Evolutionary conservation across 2,329 filamentous ascomycete genomes (phyloP), one percentile per base, ranked within the genome.

Genomic region (Colletotrichum simmondsii): DNA sequence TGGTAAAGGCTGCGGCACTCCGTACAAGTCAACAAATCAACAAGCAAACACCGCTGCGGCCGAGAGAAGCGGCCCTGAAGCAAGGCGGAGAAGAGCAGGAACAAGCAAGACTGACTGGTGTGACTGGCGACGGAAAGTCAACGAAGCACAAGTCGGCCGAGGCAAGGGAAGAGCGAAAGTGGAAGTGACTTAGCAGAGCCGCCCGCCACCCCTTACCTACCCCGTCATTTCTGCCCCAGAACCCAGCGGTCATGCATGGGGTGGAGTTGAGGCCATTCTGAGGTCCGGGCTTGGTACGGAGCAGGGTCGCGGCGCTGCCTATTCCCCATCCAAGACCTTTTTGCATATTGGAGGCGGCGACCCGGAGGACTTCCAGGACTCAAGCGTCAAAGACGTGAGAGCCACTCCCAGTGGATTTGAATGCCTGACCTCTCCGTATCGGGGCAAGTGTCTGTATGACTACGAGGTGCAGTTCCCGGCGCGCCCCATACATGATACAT

Each of bases 221-320:
- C 54, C 26, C 54, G 54, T 30, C 54, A 32, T 58, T 32, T 26
- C 52, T 16, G 8, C 54, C 54, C 57, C 32, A 59, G 52, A 37
- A 57, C 37, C 26, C 65, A 42, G 46, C 26, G 22, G 65, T 30
- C 26, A 58, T 24, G 54, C 42, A 32, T 63, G 30, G 30, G 26
- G 42, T 30, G 14, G 62, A 37, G 56, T 32, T 53, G 65, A 61
- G 65, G 58, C 58, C 58, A 28, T 68, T 63, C 46, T 63, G 32
- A 63, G 65, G 65, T 35, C 65, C 58, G 49, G 58, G 65, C 65
- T 49, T 16, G 54, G 54, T 19, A 11, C 19, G 42, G 42, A 49
- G 42, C 8, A 42, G 14, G 16, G 37, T 42, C 37, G 37, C 37
- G 37, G 37, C 16, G 37, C 14, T 42, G 56, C 22, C 65, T n/a